Conservation (phyloP, 257 asterid species). For the Nicotiana tomentosiformis region DNA sequence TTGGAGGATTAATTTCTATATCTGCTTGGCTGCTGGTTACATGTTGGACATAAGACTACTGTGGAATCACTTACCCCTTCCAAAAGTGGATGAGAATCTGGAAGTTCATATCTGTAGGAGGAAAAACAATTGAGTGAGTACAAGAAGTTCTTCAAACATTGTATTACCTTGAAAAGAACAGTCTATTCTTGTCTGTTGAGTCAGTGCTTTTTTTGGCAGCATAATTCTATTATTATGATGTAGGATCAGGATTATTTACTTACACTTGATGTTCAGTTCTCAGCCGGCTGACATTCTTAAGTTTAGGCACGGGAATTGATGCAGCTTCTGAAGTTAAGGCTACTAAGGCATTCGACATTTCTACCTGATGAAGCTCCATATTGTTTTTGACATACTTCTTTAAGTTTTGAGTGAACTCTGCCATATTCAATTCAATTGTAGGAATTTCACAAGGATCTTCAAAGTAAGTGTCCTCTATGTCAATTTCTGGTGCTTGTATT, state of each 20-base stretch:
- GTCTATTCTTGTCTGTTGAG: background rate
- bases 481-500: conserved; percentile 35
- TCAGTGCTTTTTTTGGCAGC: background rate
- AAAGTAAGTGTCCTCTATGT: conserved; percentile 49
- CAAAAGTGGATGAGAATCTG: conserved; percentile 86
- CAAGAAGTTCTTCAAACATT: background rate
- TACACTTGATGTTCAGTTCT: conserved; percentile 99
- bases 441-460: conserved; percentile 87
- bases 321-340: conserved; percentile 85
- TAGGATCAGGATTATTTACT: conserved; percentile 27
- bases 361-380: conserved; percentile 53
- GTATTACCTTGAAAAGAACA: background rate
- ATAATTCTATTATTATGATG: background rate
- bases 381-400: conserved; percentile 58
- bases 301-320: conserved; percentile 86
- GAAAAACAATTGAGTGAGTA: conserved; percentile 17
- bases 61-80: conserved; percentile 57
- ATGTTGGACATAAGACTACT: conserved; percentile 7
- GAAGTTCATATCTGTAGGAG: conserved; percentile 83
- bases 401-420: conserved; percentile 72
- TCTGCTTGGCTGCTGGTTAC: background rate
- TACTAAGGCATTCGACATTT: conserved; percentile 79
- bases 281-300: conserved; percentile 72
- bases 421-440: conserved; percentile 73
- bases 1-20: conserved; percentile 12